These are phyloP conservation scores for Trametes sp. DNA, from an alignment of 1,284 basidiomycete genomes.

Conservation along the genomic window DNA sequence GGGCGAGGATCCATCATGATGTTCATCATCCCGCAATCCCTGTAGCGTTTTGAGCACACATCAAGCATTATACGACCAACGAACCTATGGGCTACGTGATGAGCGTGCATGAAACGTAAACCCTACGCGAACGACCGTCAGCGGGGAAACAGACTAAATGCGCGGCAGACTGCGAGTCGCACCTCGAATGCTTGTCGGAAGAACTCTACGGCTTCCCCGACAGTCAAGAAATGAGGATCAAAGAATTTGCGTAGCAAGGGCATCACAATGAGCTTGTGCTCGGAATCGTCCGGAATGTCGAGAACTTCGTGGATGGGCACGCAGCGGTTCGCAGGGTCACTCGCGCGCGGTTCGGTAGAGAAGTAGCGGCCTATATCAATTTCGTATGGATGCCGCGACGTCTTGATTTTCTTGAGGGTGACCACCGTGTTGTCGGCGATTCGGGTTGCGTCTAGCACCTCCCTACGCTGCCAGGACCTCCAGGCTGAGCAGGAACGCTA, in stretches of 20 bases:
- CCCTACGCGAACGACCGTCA: constrained; percentile 17
- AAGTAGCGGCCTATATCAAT: constrained; percentile 33
- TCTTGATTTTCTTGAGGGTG: constrained; percentile 14
- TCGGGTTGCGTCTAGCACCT: constrained; percentile 24
- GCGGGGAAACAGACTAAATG: neutral
- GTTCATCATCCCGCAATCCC: neutral
- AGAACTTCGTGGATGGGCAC: constrained; percentile 38
- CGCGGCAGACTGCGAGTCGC: neutral
- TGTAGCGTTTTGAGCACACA: neutral
- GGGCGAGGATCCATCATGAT: constrained; percentile 38
- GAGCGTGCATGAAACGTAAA: constrained; percentile 31
- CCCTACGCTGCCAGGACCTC: neutral
- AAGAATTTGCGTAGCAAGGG: constrained; percentile 34
- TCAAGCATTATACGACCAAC: constrained; percentile 38
- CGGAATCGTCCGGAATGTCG: constrained; percentile 23
- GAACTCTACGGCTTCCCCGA: constrained; percentile 40
- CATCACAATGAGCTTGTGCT: constrained; percentile 36
- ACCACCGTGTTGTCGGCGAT: constrained; percentile 21
- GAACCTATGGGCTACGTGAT: constrained; percentile 33
- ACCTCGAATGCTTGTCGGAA: constrained; percentile 39
- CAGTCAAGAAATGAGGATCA: constrained; percentile 33
- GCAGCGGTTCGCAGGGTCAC: constrained; percentile 38
- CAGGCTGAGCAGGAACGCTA: neutral
- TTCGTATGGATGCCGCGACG: constrained; percentile 1
- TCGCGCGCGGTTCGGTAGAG: constrained; percentile 17